A percentile compares a stretch with the other conserved stretches of the same genome.
phyloP scores from a whole-genome alignment of 352 stramenopile species.

The Globisporangium barbulae region DNA sequence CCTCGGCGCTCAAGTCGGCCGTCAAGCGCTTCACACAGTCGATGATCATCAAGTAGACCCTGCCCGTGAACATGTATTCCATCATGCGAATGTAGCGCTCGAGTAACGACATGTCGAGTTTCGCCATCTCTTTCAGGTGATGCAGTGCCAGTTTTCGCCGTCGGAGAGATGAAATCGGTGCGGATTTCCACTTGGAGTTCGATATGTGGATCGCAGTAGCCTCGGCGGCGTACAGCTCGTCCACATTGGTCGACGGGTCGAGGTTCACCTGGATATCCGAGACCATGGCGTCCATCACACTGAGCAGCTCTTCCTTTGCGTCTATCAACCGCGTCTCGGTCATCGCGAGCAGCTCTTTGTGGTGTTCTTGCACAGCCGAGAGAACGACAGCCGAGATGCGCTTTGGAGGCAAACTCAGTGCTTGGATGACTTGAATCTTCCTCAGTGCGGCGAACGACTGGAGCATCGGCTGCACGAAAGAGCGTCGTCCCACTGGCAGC shows the following conservation, averaged over 20 bases:
- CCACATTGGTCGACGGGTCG: slow-evolving; percentile 39
- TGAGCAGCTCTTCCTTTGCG: slow-evolving; percentile 53
- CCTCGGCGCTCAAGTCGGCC: slow-evolving; percentile 32
- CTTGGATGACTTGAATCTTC: slow-evolving; percentile 39
- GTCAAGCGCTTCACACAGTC: slow-evolving; percentile 33
- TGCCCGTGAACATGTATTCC: slow-evolving; percentile 71
- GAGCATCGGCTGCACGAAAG: slow-evolving; percentile 42
- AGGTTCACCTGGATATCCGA: slow-evolving; percentile 35
- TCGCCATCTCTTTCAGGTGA: slow-evolving; percentile 40
- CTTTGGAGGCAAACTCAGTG: slow-evolving; percentile 35
- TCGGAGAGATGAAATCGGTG: slow-evolving; percentile 45
- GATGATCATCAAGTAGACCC: slow-evolving; percentile 65
- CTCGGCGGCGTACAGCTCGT: slow-evolving; percentile 49
- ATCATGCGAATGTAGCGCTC: slow-evolving; percentile 53
- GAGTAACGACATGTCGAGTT: slow-evolving; percentile 42
- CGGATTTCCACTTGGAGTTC: slow-evolving; percentile 63
- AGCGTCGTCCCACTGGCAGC: slow-evolving; percentile 35
- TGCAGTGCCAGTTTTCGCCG: slow-evolving; percentile 29
- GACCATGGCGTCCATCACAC: slow-evolving; percentile 51
- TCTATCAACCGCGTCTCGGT: slow-evolving; percentile 66
- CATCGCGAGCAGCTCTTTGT: slow-evolving; percentile 32
- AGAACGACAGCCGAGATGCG: slow-evolving; percentile 28
- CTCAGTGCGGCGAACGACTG: slow-evolving; percentile 32
- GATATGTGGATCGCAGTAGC: slow-evolving; percentile 36
- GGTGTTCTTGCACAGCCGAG: slow-evolving; percentile 38